Evolutionary conservation across 1,284 basidiomycete species (phyloP).

Genomic region (Papiliotrema nemorosa): DNA sequence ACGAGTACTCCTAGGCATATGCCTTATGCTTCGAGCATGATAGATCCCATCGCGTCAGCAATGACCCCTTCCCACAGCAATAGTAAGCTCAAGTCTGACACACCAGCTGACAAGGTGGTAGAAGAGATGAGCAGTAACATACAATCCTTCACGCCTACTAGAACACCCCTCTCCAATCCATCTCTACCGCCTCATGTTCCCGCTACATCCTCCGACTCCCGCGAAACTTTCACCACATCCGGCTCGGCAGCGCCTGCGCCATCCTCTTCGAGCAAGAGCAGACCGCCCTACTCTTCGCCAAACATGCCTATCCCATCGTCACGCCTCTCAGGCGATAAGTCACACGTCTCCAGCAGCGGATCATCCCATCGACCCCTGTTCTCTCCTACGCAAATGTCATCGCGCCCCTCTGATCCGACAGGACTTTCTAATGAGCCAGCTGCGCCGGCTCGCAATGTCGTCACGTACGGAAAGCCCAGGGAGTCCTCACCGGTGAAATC

Average conservation of each 20-base stretch:
- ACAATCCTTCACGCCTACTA: too few species aligned
- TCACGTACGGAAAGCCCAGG: background rate
- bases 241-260: background rate
- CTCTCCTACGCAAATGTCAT: constrained; percentile 28
- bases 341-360: constrained; percentile 14
- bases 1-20: too few species aligned
- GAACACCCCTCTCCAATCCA: too few species aligned
- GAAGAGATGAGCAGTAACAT: too few species aligned
- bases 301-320: constrained; percentile 7
- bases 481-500: background rate
- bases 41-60: too few species aligned
- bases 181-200: too few species aligned
- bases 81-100: too few species aligned
- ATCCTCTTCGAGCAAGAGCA: background rate
- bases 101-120: too few species aligned
- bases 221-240: too few species aligned
- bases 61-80: too few species aligned
- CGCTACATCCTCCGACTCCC: constrained; percentile 5
- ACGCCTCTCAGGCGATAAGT: constrained; percentile 4
- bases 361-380: constrained; percentile 25
- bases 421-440: too few species aligned
- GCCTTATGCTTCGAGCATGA: too few species aligned
- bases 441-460: background rate
- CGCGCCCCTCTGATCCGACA: background rate
- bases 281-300: background rate